Percentiles rank a stretch among this genome's conserved stretches.
These are phyloP conservation scores for Cucumis melo DNA, from an alignment of 306 rosid genomes.

Conservation along the genomic window DNA sequence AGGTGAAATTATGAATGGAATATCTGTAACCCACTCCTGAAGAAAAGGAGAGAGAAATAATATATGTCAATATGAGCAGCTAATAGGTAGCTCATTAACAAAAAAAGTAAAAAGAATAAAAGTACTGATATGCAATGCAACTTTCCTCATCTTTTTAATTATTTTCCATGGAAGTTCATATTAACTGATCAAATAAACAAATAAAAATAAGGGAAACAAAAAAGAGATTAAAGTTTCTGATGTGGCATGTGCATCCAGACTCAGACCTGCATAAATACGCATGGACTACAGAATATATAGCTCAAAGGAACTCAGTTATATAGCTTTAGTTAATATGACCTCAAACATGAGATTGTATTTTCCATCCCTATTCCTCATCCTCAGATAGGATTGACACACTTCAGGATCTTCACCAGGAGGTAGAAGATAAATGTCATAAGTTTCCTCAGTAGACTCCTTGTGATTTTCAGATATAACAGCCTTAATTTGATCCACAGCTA, in stretches of 20 bases:
- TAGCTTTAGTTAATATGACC: conserved; percentile 32
- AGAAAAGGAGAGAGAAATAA: conserved; percentile 11
- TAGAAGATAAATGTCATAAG: conserved; percentile 92
- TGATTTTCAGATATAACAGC: conserved; percentile 53
- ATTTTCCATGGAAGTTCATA: neutral
- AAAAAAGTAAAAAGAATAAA: neutral
- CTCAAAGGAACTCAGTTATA: neutral
- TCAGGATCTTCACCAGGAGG: conserved; percentile 99
- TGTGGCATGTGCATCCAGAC: neutral
- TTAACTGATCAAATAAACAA: neutral
- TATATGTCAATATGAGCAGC: neutral
- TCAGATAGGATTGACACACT: conserved; percentile 95
- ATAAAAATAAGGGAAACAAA: neutral
- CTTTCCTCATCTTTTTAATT: neutral
- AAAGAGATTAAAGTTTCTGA: neutral
- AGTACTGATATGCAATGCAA: neutral
- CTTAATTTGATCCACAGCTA: conserved; percentile 75
- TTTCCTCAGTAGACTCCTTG: conserved; percentile 76
- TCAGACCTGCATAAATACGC: neutral
- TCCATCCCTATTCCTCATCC: conserved; percentile 99
- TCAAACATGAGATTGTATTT: conserved; percentile 99
- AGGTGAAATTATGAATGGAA: conserved; percentile 95
- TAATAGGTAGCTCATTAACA: neutral
- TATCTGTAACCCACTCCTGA: conserved; percentile 98
- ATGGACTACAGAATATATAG: neutral